These are phyloP conservation scores for Pleurotus cornucopiae DNA, from an alignment of 768 basidiomycete species.

Conservation along the genomic window DNA sequence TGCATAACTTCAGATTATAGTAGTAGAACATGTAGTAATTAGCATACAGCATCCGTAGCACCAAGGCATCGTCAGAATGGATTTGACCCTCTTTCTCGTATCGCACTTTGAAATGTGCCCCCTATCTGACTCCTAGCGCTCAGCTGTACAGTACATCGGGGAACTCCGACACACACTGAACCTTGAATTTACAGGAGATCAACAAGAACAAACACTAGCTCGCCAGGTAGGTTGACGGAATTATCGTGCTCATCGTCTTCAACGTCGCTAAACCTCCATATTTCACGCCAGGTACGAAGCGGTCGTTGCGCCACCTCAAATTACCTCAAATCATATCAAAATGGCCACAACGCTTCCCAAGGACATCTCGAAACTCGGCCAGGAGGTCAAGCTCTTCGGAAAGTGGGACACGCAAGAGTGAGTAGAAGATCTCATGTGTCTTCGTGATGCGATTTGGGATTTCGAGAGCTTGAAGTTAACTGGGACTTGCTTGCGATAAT, in stretches of 20 bases:
- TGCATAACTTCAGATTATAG: no score
- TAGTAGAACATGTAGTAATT: no score
- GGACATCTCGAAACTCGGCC: constrained; percentile 76
- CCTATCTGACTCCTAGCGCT: no score
- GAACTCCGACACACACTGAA: constrained; percentile 34
- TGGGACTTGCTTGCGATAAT: background rate
- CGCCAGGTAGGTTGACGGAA: constrained; percentile 26
- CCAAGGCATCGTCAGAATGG: no score
- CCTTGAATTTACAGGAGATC: constrained; percentile 35
- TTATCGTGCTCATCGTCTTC: constrained; percentile 24
- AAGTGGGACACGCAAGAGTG: constrained; percentile 99
- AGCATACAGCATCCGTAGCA: no score
- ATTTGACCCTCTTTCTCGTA: no score
- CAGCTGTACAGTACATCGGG: constrained; percentile 43
- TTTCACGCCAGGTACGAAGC: background rate
- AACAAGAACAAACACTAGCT: constrained; percentile 47
- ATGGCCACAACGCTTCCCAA: constrained; percentile 80
- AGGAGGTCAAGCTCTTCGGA: constrained; percentile 94
- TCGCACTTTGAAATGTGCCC: no score
- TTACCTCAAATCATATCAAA: constrained; percentile 33
- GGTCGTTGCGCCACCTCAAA: constrained; percentile 22
- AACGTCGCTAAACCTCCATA: background rate
- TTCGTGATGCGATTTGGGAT: background rate
- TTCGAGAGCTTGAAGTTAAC: background rate
- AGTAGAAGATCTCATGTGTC: constrained; percentile 28